A percentile compares a stretch with the other conserved stretches of the same genome.
Evolutionary conservation across 139 green algal genomes (phyloP).

Genomic region (Coelastrella sp.): DNA sequence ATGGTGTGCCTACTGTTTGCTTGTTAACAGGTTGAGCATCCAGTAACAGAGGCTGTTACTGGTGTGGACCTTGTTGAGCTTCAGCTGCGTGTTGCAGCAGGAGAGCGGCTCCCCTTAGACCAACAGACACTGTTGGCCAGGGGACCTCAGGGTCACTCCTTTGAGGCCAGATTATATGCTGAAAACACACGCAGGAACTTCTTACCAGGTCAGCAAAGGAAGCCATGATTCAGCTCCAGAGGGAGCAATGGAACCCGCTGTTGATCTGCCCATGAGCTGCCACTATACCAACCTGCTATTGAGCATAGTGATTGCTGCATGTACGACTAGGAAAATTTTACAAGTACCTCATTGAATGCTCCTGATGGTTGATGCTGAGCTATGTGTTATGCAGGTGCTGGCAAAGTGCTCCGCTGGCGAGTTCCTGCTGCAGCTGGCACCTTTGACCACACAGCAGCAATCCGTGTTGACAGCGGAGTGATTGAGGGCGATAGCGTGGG

Average conservation of each 20-base stretch:
- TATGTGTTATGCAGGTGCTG: slow-evolving; percentile 57
- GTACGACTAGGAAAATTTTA: too few species aligned
- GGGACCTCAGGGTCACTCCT: slow-evolving; percentile 74
- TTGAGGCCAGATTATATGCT: slow-evolving; percentile 93
- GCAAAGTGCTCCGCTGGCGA: slow-evolving; percentile 67
- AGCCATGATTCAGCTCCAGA: too few species aligned
- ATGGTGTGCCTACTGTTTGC: too few species aligned
- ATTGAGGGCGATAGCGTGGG: slow-evolving; percentile 72
- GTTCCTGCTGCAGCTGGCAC: slow-evolving; percentile 46
- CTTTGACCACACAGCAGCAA: slow-evolving; percentile 46
- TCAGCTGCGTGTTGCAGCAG: slow-evolving; percentile 88
- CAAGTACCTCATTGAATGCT: too few species aligned
- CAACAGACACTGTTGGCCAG: slow-evolving; percentile 56
- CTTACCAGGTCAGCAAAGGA: slow-evolving; percentile 75
- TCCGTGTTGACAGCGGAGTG: slow-evolving; percentile 84
- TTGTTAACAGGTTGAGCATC: slow-evolving; percentile 93
- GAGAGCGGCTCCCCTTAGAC: slow-evolving; percentile 52
- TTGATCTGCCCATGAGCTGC: neutral
- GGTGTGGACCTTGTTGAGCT: slow-evolving; percentile 91
- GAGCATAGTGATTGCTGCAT: too few species aligned
- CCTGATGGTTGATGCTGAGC: neutral
- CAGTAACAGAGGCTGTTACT: slow-evolving; percentile 84
- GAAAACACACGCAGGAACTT: slow-evolving; percentile 81
- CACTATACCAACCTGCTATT: too few species aligned
- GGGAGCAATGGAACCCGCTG: too few species aligned